Evolutionary conservation across 768 basidiomycete species (phyloP).

Genomic region (Suillus lakei): DNA sequence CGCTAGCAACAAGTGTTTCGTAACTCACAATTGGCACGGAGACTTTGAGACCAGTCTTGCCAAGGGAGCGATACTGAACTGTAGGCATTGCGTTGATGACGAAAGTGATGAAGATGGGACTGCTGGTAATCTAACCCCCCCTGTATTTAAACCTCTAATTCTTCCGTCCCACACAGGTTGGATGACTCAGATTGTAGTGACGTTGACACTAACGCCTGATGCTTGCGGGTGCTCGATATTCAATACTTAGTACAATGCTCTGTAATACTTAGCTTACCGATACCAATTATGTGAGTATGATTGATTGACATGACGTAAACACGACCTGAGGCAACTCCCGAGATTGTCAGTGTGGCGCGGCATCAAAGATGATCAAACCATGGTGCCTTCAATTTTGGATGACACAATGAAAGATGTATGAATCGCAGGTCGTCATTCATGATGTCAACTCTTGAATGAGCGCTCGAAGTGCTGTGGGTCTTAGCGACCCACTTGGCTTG

Average conservation of each 20-base stretch:
- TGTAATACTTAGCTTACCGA: too few species aligned
- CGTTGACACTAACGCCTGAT: too few species aligned
- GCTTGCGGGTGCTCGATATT: not conserved
- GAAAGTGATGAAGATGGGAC: not conserved
- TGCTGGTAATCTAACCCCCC: not conserved
- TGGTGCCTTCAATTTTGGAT: too few species aligned
- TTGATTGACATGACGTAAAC: too few species aligned
- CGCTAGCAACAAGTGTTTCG: not conserved
- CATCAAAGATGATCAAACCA: too few species aligned
- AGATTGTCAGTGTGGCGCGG: too few species aligned
- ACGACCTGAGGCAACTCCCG: too few species aligned
- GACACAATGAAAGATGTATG: too few species aligned
- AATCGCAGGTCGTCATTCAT: too few species aligned
- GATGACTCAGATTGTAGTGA: not conserved
- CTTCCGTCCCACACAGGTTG: not conserved
- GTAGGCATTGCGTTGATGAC: conserved; percentile 15
- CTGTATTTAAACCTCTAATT: not conserved
- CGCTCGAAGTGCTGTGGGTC: not conserved
- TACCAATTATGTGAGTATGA: too few species aligned
- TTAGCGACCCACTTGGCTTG: not conserved
- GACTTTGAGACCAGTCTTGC: conserved; percentile 37
- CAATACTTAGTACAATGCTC: too few species aligned
- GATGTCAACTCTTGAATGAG: too few species aligned
- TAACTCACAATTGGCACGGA: conserved; percentile 38
- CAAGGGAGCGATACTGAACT: conserved; percentile 37